Evolutionary conservation across 2,329 filamentous ascomycete genomes (phyloP), one percentile per base, ranked within the genome.

Genomic region (Westerdykella sp.): DNA sequence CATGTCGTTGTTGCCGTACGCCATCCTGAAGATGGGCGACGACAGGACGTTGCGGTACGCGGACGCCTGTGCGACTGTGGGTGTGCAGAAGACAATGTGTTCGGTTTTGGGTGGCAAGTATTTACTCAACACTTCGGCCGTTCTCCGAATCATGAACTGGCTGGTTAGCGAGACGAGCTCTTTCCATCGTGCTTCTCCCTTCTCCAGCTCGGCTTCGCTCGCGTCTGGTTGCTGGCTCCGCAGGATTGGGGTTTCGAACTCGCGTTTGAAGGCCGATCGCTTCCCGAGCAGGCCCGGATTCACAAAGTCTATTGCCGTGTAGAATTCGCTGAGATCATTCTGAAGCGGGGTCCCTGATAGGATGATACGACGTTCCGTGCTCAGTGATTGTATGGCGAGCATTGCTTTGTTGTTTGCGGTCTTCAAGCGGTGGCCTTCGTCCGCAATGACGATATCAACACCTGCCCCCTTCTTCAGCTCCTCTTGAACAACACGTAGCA

Each of bases 381-480:
- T 80, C 14, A 85, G 66, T 2, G 78, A 76, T 52, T 81, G 78
- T 48, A 85, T 84, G 2, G 81, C 81, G 45, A 76, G 72, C 23
- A 80, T 80, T 28, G 79, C 78, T 58, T 85, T 84, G 62, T 84
- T 85, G 57, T 82, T 80, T 7, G 81, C 75, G 1, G 81, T 84
- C 64, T 85, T 85, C 32, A 85, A 67, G 37, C 81, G 70, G 56
- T 85, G 81, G 0, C 81, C 81, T 65, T 85, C 81, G 53, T 85
- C 81, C n/a, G 80, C 80, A 52, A 85, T 78, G 43, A 85, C 75
- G 43, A 85, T 83, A 56, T 87, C 84, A 39, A 87, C 78, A 1
- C 78, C 77, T 42, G 69, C 65, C 6, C 78, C 79, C 55, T 79
- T 79, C 48, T 79, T 76, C 36, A 87, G 65, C 40, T 83, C 80